Conservation (phyloP, 1,139 yeast genomes). For the Sugiyamaella castrensis region DNA sequence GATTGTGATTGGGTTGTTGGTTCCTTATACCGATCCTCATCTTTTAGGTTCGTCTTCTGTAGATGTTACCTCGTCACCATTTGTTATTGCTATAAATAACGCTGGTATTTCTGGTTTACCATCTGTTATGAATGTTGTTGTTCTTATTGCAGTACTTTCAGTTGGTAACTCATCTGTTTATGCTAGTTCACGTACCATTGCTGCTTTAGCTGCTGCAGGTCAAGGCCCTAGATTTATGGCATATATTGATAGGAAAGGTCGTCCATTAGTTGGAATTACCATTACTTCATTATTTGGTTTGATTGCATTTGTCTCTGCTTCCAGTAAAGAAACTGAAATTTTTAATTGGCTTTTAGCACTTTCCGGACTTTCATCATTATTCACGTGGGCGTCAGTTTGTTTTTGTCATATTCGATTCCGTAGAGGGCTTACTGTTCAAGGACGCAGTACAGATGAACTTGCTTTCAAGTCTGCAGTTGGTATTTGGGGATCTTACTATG, state of each 20-base stretch:
- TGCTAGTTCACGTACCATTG: constrained; percentile 77
- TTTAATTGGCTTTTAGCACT: constrained; percentile 78
- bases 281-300: constrained; percentile 60
- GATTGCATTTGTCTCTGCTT: constrained; percentile 66
- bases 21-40: constrained; percentile 56
- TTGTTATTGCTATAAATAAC: constrained; percentile 60
- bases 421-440: constrained; percentile 63
- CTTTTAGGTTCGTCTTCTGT: constrained; percentile 50
- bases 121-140: constrained; percentile 68
- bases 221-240: constrained; percentile 69
- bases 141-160: constrained; percentile 62
- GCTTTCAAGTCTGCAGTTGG: constrained; percentile 74
- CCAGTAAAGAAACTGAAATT: constrained; percentile 61
- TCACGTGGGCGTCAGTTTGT: constrained; percentile 77
- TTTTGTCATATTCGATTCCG: constrained; percentile 76
- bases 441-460: constrained; percentile 60
- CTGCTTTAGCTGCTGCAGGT: constrained; percentile 75
- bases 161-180: constrained; percentile 74
- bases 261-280: constrained; percentile 67
- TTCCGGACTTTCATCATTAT: constrained; percentile 74
- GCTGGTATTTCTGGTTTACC: constrained; percentile 61
- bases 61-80: constrained; percentile 65
- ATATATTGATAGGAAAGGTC: constrained; percentile 69
- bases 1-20: constrained; percentile 61
- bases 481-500: constrained; percentile 64